phyloP scores from a whole-genome alignment of 2,329 filamentous ascomycete genomes.

The Phyllosticta paracitricarpa region DNA sequence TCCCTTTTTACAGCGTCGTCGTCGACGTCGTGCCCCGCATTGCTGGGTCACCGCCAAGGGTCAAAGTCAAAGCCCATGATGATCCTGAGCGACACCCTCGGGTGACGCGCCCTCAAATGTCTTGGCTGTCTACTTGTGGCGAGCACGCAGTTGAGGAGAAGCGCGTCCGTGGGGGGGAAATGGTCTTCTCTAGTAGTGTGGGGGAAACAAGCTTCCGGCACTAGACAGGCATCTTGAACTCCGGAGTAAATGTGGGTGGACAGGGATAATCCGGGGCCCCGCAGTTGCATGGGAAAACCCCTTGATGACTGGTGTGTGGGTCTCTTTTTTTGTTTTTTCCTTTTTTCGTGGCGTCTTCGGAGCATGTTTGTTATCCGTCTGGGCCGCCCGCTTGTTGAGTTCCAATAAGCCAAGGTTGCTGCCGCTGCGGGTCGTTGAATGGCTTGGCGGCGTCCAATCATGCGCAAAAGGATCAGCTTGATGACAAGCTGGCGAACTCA shows the following conservation, averaged over 20 bases:
- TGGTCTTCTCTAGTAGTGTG: not conserved
- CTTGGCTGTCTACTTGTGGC: not conserved
- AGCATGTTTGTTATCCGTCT: not conserved
- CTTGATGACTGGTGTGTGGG: not conserved
- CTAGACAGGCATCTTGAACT: not conserved
- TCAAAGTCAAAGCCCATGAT: not conserved
- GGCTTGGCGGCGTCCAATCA: not conserved
- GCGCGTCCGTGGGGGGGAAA: not conserved
- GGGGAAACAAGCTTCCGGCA: not conserved
- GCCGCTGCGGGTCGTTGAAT: not conserved
- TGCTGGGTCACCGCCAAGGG: not conserved
- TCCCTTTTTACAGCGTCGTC: not conserved
- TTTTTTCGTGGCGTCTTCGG: not conserved
- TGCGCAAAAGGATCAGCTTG: not conserved
- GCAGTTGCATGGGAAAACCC: not conserved
- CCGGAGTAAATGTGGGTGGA: not conserved
- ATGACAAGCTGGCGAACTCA: not conserved
- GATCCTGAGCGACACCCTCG: not conserved
- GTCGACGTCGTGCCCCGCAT: not conserved
- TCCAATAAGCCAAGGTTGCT: not conserved
- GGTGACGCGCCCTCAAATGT: not conserved
- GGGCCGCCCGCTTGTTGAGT: not conserved
- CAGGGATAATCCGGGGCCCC: not conserved
- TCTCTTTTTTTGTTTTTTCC: not conserved
- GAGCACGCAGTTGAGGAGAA: not conserved